A percentile compares a stretch with the other conserved stretches of the same genome.
phyloP scores from a whole-genome alignment of 2,329 filamentous ascomycete species.

The Botrytis aclada region DNA sequence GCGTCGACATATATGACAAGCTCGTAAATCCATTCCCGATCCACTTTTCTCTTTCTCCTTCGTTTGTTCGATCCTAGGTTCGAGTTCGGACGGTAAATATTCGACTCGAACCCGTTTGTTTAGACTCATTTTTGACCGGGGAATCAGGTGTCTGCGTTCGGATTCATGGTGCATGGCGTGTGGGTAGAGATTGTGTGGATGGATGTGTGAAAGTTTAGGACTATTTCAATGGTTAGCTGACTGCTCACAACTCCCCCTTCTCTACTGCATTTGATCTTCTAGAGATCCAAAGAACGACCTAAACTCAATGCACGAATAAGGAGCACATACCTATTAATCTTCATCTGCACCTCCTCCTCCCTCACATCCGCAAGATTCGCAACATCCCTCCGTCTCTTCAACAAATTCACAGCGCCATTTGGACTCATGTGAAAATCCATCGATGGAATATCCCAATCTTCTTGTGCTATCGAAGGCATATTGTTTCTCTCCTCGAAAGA shows the following conservation, averaged over 20 bases:
- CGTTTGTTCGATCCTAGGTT: not conserved
- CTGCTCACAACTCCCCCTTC: not conserved
- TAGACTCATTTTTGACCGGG: constrained; percentile 2
- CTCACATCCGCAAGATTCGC: not conserved
- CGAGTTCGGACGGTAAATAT: not conserved
- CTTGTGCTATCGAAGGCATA: constrained; percentile 34
- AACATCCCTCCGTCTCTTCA: constrained; percentile 32
- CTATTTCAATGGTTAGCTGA: not conserved
- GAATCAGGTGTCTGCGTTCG: constrained; percentile 9
- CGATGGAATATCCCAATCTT: constrained; percentile 18
- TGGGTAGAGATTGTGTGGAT: not conserved
- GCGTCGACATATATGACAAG: constrained; percentile 67
- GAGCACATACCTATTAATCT: constrained; percentile 20
- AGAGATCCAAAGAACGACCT: too few species aligned
- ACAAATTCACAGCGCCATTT: constrained; percentile 9
- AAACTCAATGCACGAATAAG: not conserved
- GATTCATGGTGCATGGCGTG: not conserved
- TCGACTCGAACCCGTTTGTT: constrained; percentile 14
- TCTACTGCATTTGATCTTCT: not conserved
- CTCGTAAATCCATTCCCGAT: constrained; percentile 40
- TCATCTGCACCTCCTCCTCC: constrained; percentile 18
- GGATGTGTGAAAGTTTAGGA: constrained; percentile 6
- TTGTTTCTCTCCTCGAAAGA: not conserved
- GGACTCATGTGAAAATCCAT: constrained; percentile 5
- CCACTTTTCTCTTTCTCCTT: not conserved